Percentiles rank a stretch among this genome's conserved stretches.
Conservation (phyloP, 495 filamentous ascomycete genomes). For the Zalerion maritima region DNA sequence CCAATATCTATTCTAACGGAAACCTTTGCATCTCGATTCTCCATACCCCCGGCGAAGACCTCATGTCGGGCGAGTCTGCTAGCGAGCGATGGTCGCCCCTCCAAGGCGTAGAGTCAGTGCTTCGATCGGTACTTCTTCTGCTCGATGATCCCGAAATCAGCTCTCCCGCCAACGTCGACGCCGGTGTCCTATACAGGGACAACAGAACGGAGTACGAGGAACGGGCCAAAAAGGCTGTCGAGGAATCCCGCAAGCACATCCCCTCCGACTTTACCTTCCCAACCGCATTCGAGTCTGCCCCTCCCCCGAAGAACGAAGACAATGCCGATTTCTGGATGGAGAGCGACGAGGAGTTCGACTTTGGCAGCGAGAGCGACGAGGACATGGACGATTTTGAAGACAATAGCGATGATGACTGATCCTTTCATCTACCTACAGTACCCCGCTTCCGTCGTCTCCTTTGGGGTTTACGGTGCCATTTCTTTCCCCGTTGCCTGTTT, state of each 20-base stretch:
- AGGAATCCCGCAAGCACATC: constrained; percentile 61
- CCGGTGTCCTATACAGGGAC: constrained; percentile 70
- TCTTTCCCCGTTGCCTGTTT: too few species aligned
- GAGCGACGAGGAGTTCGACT: constrained; percentile 65
- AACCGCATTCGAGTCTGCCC: constrained; percentile 42
- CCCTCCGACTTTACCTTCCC: constrained; percentile 77
- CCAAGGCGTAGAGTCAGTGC: constrained; percentile 84
- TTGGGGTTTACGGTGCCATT: too few species aligned
- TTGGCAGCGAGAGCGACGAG: constrained; percentile 58
- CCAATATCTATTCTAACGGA: constrained; percentile 85
- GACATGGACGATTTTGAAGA: constrained; percentile 43
- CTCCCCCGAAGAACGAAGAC: constrained; percentile 50
- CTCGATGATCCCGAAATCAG: constrained; percentile 88
- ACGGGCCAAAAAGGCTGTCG: constrained; percentile 53
- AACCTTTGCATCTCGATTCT: constrained; percentile 93
- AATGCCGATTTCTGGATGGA: constrained; percentile 77
- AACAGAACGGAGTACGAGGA: constrained; percentile 50
- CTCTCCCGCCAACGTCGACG: constrained; percentile 91
- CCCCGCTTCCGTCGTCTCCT: too few species aligned
- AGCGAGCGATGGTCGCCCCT: constrained; percentile 85
- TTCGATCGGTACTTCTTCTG: constrained; percentile 83
- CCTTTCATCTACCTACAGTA: too few species aligned
- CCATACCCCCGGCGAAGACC: constrained; percentile 79
- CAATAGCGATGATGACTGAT: constrained; percentile 32
- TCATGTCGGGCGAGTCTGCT: constrained; percentile 78